Evolutionary conservation across 75 land plant species (phyloP).

Genomic region (Gnetum montanum): DNA sequence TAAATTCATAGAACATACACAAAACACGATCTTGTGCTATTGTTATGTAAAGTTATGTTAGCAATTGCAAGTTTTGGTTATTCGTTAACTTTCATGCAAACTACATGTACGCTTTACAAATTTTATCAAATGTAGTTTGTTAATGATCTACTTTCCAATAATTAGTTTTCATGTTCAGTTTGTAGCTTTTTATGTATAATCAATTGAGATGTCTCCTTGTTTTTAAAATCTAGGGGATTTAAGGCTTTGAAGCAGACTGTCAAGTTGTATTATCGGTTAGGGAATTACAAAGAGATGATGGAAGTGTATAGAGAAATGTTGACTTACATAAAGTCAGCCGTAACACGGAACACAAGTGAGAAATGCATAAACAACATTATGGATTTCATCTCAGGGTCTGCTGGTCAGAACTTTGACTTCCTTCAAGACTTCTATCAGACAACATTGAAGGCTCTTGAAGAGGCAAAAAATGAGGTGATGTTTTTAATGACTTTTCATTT

Average conservation of each 20-base stretch:
- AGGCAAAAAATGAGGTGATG: slow-evolving; percentile 92
- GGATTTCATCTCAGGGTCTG: slow-evolving; percentile 91
- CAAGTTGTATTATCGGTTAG: slow-evolving; percentile 83
- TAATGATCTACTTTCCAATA: too few relatives aligned
- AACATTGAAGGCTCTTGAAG: slow-evolving; percentile 90
- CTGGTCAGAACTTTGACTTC: slow-evolving; percentile 71
- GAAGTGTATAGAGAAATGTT: slow-evolving; percentile 89
- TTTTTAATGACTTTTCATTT: too few relatives aligned
- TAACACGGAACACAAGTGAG: slow-evolving; percentile 93
- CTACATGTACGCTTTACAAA: too few relatives aligned
- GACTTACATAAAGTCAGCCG: slow-evolving; percentile 92
- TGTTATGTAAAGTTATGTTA: too few relatives aligned
- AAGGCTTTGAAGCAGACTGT: slow-evolving; percentile 97
- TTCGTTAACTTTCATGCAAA: too few relatives aligned
- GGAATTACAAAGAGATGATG: slow-evolving; percentile 92
- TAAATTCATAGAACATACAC: too few relatives aligned
- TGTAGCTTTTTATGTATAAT: too few relatives aligned
- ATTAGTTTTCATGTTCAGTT: too few relatives aligned
- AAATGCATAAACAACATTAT: slow-evolving; percentile 93
- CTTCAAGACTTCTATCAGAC: slow-evolving; percentile 93
- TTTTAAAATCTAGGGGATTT: slow-evolving; percentile 71
- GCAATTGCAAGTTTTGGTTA: too few relatives aligned
- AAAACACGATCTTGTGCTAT: too few relatives aligned
- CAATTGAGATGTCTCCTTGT: too few relatives aligned
- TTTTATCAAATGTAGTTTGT: too few relatives aligned